Evolutionary conservation across 768 basidiomycete genomes (phyloP), one percentile per base, ranked within the genome.

Genomic region (Rhodotorula taiwanensis): DNA sequence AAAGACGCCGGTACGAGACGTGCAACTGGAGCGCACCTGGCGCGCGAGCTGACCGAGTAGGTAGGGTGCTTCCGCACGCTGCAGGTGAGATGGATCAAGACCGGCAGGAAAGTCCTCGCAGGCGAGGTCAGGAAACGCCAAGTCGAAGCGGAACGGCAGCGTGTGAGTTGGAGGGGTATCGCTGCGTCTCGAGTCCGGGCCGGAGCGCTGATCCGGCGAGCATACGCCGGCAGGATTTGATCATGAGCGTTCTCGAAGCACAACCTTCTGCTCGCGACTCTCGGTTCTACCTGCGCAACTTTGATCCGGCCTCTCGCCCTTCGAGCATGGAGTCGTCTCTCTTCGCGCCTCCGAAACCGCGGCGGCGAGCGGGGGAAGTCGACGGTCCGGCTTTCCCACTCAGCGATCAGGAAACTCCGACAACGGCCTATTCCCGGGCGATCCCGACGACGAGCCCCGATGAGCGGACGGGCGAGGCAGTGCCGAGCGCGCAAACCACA

Each of bases 191-290:
- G 7, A 15, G 3, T 25, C 14, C 30, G 1, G 23, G 16, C 1
- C 49, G 28, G 20, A 21, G 27, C 23, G 5, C 41, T 25, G 23
- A 30, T 30, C 5, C 16, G 7, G 21, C 31, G 14, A 15, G 4
- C 30, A 39, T 4, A 10, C 7, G 36, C 36, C 36, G 8, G 49
- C 75, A 98, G 91, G 95, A 98, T 75, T 93, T 99, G 73, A 92
- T 99, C 73, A 78, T 98, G 59, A 95, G 93, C 36, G 88, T 99
- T 72, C 80, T 99, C 55, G 86, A 87, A 57, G 86, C 95, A 33
- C 90, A 88, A 64, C 94, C 95, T 18, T 97, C 94, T 3, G 76
- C 86, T 55, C 81, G 95, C 67, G 95, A 99, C 74, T 86, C 92
- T 33, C 85, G 85, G 56, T 86, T 86, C 1, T 99, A 95, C 76